Evolutionary conservation across 1,139 yeast genomes (phyloP).

Genomic region (Taphrina populina): DNA sequence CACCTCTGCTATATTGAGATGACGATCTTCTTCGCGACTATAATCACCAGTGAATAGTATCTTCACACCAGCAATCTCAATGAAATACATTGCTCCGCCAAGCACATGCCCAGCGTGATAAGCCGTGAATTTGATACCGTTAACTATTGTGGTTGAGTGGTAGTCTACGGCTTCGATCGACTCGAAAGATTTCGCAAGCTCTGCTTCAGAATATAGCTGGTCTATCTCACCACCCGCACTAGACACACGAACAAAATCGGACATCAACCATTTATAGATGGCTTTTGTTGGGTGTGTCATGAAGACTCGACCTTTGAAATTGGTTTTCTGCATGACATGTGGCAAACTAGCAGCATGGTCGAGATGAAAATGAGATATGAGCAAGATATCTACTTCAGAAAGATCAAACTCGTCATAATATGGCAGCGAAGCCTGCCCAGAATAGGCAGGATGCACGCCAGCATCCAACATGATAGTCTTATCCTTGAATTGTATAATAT

Average conservation of each 20-base stretch:
- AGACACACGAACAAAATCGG: slow-evolving; percentile 89
- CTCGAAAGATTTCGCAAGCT: slow-evolving; percentile 81
- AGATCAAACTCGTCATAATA: slow-evolving; percentile 93
- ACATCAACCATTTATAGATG: slow-evolving; percentile 87
- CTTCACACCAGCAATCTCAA: slow-evolving; percentile 90
- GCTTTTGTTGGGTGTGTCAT: slow-evolving; percentile 99
- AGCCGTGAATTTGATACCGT: slow-evolving; percentile 92
- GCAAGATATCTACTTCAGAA: slow-evolving; percentile 76
- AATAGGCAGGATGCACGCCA: slow-evolving; percentile 94
- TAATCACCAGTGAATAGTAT: slow-evolving; percentile 92
- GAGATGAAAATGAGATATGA: slow-evolving; percentile 91
- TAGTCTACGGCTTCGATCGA: slow-evolving; percentile 89
- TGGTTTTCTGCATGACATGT: slow-evolving; percentile 95
- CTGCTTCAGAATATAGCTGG: slow-evolving; percentile 81
- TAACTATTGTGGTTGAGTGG: slow-evolving; percentile 91
- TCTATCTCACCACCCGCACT: slow-evolving; percentile 48
- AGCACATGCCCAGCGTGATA: slow-evolving; percentile 98
- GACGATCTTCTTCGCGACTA: slow-evolving; percentile 93
- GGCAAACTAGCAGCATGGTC: slow-evolving; percentile 98
- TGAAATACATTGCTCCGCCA: slow-evolving; percentile 97
- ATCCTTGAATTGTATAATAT: slow-evolving; percentile 84
- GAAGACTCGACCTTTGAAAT: slow-evolving; percentile 88
- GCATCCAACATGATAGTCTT: slow-evolving; percentile 98
- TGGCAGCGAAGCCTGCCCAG: slow-evolving; percentile 87
- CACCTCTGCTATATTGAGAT: slow-evolving; percentile 89